phyloP scores from a whole-genome alignment of 805 yeast species.

The Candida chauliodis region DNA sequence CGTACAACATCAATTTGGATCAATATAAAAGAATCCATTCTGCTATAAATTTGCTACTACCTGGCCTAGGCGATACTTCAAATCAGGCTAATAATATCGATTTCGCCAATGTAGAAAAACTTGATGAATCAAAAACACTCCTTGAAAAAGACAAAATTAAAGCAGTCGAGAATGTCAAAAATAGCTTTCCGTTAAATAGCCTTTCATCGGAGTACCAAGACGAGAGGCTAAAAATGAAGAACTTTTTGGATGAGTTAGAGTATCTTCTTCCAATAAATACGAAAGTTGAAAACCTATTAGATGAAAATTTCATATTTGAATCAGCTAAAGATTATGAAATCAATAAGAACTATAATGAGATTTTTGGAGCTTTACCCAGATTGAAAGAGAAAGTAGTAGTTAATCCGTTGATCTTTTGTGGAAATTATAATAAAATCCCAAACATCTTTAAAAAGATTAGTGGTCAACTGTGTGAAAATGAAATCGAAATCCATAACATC shows the following conservation, averaged over 20 bases:
- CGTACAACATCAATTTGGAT: background rate
- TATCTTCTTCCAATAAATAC: constrained; percentile 1
- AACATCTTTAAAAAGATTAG: background rate
- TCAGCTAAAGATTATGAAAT: constrained; percentile 1
- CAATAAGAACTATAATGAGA: background rate
- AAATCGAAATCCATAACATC: background rate
- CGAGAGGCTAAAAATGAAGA: background rate
- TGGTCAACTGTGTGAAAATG: background rate
- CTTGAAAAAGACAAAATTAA: background rate
- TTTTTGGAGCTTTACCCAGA: background rate
- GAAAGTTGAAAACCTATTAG: background rate
- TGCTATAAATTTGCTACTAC: constrained; percentile 4
- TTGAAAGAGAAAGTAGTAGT: background rate
- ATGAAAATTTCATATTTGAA: constrained; percentile 1
- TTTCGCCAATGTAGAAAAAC: background rate
- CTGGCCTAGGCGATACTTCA: constrained; percentile 4
- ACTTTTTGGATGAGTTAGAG: constrained; percentile 3
- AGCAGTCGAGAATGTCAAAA: background rate
- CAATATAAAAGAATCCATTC: constrained; percentile 1
- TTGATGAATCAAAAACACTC: too few species aligned
- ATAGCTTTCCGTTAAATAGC: background rate
- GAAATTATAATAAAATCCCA: constrained; percentile 1
- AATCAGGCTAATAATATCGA: background rate
- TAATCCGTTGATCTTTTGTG: constrained; percentile 6
- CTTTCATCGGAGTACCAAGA: background rate